Base-by-base conservation (phyloP, 2,329 filamentous ascomycete species). In the Diaporthe ampelina region DNA sequence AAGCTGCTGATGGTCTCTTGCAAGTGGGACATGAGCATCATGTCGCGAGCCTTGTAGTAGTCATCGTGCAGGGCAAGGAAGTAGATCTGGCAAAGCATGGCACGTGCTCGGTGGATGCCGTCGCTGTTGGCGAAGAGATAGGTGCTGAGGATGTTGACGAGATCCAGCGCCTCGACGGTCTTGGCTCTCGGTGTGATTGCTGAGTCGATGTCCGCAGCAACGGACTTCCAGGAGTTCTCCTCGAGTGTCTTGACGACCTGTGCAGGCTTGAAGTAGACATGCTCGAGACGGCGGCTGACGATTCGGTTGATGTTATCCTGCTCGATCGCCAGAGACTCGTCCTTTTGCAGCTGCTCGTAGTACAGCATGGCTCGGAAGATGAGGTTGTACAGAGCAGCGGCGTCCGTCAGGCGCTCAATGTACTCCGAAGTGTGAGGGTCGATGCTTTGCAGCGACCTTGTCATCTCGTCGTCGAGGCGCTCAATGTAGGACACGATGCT, bases 1-100 rank as follows among this genome's bases (percentile, higher is more conserved):
- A 99, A 99, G 86, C 94, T 97, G 86, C 91, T 91, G 83, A 99
- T 99, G 72, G 94, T 97, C 88, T 99, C 97, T 83, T 98, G 96
- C 82, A 99, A 88, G 87, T 99, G 97, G 24, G 97, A 99, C 95
- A 99, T 99, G 84, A 99, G 91, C 93, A 98, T 97, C 94, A 99
- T 96, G 85, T 99, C 97, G 78, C 97, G 94, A 81, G 97, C 94
- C 86, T 94, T 95, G 90, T 98, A 98, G 90, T 98, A 99, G 80
- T 98, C 93, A 85, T 98, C 95, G 85, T 99, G 97, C 70, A 99
- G 91, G 68, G 97, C 97, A 79, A 98, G 90, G 92, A 98, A 98
- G 88, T 99, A 99, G 77, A 99, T 97, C 86, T 98, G 95, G 89
- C 95, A 98, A 76, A 99, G 90, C 95, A 99, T 98, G 59, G 97